Percentiles rank a stretch among this genome's conserved stretches.
Conservation (phyloP, 1,139 yeast genomes). For the Taphrina deformans region DNA sequence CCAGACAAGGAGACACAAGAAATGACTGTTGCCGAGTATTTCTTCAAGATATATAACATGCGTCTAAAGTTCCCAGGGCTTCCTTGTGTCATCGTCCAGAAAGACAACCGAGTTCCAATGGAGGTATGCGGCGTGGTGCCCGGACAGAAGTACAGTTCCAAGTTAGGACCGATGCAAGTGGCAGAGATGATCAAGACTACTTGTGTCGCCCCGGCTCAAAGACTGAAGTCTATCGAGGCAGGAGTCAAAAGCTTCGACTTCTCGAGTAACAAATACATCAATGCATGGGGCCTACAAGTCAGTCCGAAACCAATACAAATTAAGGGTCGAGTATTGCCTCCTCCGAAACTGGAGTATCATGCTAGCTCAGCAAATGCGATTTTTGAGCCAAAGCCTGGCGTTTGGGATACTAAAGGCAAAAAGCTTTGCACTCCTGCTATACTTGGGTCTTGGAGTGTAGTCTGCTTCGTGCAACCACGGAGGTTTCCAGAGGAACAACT, state of each 20-base stretch:
- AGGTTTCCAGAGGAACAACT: conserved; percentile 9
- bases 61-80: conserved; percentile 34
- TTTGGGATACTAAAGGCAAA: conserved; percentile 36
- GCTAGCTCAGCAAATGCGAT: conserved; percentile 3
- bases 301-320: conserved; percentile 28
- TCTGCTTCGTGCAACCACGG: conserved; percentile 32
- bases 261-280: conserved; percentile 35
- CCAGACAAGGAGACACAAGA: conserved; percentile 10
- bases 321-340: conserved; percentile 36
- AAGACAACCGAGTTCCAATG: conserved; percentile 34
- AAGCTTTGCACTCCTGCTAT: conserved; percentile 1
- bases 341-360: conserved; percentile 36
- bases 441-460: conserved; percentile 35
- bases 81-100: conserved; percentile 34
- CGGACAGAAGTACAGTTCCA: conserved; percentile 36
- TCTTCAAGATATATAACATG: conserved; percentile 34
- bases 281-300: conserved; percentile 35
- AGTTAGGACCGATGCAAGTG: conserved; percentile 34
- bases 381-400: conserved; percentile 34
- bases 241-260: conserved; percentile 32
- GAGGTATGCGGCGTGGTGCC: conserved; percentile 33
- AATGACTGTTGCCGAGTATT: conserved; percentile 36
- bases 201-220: conserved; percentile 17
- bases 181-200: conserved; percentile 35
- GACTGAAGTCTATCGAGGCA: conserved; percentile 22